Base-by-base conservation (phyloP, 805 yeast genomes). In the Candida hispaniensis region DNA sequence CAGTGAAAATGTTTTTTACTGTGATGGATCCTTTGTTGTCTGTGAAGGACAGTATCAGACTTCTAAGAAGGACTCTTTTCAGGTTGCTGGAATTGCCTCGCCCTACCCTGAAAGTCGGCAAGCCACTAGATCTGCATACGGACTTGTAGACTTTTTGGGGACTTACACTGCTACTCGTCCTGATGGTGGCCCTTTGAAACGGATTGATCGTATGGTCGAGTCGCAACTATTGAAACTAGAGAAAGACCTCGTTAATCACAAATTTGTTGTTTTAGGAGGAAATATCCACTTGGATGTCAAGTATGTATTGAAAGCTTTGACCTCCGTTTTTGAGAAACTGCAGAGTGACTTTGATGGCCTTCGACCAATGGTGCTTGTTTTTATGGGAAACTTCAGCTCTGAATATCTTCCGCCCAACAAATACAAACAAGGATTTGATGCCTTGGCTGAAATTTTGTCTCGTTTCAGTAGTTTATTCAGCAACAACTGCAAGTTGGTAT, bases 41-140 rank as follows among this genome's bases (percentile, higher is more conserved):
- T 77, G 79, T 34, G 93, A 83, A 49, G 99, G 99, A 11, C 72
- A 81, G 11, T 82, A 83, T 51, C 73, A 75, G 18, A 32, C 14
- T 13, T 16, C 36, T 2, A 52, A 52, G 8, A 49, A 48, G 25
- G 64, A 64, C 16, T 73, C 68, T 30, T 85, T 91, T 50, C 73
- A 77, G 44, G 93, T 79, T 1, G 67, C 79, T 17, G 68, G 78
- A 4, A 65, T 91, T 33, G 78, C 79, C 3, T 94, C 83, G 41
- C 97, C 98, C 3, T 85, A 91, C 0, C 77, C 83, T 3, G 99
- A 91, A 52, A 63, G 69, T 43, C 64, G 96, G 40, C 74, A 67
- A 6, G 55, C 50, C 0, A 66, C 93, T 1, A 49, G 74, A 39
- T 86, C 79, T 15, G 75, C 77, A 1, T 74, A 74, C 41, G 97